Percentiles rank a stretch among this genome's conserved stretches.
Evolutionary conservation across 176 grass and related monocot species (phyloP).

Genomic region (Cymbopogon citratus): DNA sequence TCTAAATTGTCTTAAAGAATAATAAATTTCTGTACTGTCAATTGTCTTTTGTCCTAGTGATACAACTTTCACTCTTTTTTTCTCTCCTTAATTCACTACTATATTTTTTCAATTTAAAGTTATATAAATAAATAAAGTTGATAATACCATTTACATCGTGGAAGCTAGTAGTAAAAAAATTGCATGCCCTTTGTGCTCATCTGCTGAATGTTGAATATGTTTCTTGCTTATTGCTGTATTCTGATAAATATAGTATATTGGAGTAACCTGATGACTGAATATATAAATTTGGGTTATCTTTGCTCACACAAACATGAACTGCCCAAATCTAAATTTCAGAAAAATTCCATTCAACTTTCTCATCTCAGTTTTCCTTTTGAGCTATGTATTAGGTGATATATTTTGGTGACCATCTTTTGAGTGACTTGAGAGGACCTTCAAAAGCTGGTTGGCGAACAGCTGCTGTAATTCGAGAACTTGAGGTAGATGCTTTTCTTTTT

Average conservation of each 20-base stretch:
- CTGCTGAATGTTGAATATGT: constrained; percentile 6
- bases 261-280: not conserved
- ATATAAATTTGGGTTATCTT: not conserved
- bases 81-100: not conserved
- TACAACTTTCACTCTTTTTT: not conserved
- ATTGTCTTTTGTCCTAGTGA: not conserved
- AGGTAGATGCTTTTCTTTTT: constrained; percentile 42
- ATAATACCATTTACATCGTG: constrained; percentile 9
- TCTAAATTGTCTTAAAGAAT: not conserved
- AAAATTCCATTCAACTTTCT: not conserved
- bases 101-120: not conserved
- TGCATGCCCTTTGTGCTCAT: not conserved
- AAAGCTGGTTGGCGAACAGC: constrained; percentile 99
- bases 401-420: constrained; percentile 96
- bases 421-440: constrained; percentile 91
- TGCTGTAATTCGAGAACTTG: constrained; percentile 93
- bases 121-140: not conserved
- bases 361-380: constrained; percentile 25
- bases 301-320: not conserved
- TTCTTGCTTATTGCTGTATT: constrained; percentile 15
- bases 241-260: not conserved
- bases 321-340: not conserved
- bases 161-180: not conserved
- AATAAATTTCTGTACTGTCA: not conserved
- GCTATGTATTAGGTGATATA: constrained; percentile 74